Evolutionary conservation across 2,329 filamentous ascomycete genomes (phyloP).

Genomic region (Berkeleyomyces basicola): DNA sequence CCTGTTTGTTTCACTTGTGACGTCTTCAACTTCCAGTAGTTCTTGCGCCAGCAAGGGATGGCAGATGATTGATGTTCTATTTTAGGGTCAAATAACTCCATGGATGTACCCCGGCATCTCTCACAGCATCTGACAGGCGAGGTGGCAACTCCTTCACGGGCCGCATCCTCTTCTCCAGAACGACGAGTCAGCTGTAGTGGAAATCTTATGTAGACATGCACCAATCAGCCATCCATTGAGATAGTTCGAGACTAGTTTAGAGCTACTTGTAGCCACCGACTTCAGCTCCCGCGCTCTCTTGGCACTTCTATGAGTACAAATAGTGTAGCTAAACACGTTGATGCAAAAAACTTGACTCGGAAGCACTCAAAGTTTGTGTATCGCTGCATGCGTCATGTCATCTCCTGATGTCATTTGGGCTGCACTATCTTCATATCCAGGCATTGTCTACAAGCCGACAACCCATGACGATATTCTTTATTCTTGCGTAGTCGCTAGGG

Average conservation of each 20-base stretch:
- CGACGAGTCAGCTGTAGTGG: not conserved
- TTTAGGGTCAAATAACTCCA: not conserved
- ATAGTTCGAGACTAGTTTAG: not conserved
- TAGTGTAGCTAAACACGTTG: not conserved
- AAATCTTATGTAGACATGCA: not conserved
- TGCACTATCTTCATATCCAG: not conserved
- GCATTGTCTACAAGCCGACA: not conserved
- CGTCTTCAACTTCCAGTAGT: not conserved
- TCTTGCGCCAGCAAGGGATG: not conserved
- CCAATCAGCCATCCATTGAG: not conserved
- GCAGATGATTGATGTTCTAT: not conserved
- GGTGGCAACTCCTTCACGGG: not conserved
- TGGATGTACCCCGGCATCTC: not conserved
- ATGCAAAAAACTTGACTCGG: not conserved
- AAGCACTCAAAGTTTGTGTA: not conserved
- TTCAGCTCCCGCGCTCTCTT: not conserved
- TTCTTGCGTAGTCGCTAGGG: not conserved
- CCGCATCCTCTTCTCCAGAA: not conserved
- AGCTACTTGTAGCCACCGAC: not conserved
- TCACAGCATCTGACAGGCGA: not conserved
- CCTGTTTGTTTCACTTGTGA: not conserved
- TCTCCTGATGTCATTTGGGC: not conserved
- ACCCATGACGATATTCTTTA: not conserved
- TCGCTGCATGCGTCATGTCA: not conserved
- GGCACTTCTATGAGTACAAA: not conserved